These are phyloP conservation scores for Xanthoconium stramineum DNA, from an alignment of 768 basidiomycete genomes.

Conservation along the genomic window DNA sequence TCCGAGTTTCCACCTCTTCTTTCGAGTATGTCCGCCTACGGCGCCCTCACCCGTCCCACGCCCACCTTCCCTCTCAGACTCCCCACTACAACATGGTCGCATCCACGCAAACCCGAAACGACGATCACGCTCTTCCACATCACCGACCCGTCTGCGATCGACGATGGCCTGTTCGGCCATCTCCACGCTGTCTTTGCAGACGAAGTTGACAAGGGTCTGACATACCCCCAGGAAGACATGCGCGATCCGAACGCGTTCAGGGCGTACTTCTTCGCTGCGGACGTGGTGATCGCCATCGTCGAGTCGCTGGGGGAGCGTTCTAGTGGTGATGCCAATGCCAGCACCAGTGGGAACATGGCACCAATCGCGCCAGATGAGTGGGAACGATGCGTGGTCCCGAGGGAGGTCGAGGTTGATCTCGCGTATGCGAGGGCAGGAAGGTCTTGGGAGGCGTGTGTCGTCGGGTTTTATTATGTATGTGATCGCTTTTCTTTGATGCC, in stretches of 20 bases:
- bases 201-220: conserved; percentile 71
- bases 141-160: conserved; percentile 29
- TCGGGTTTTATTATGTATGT: conserved; percentile 77
- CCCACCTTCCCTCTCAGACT: conserved; percentile 34
- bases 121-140: conserved; percentile 37
- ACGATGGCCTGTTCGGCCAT: conserved; percentile 46
- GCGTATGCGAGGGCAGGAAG: conserved; percentile 47
- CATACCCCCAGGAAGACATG: conserved; percentile 81
- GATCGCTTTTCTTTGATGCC: background rate
- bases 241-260: conserved; percentile 55
- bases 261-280: conserved; percentile 74
- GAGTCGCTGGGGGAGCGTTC: background rate
- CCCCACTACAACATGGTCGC: conserved; percentile 48
- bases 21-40: conserved; percentile 60
- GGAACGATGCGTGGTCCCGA: conserved; percentile 1
- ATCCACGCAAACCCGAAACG: conserved; percentile 22
- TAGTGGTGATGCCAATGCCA: too few species aligned
- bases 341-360: too few species aligned
- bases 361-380: background rate
- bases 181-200: conserved; percentile 62
- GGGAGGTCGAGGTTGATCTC: conserved; percentile 30
- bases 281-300: conserved; percentile 67
- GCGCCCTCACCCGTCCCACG: conserved; percentile 43
- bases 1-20: background rate
- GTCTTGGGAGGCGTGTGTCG: conserved; percentile 66